Conservation (phyloP, 805 yeast species). For the Candida nitratophila region DNA sequence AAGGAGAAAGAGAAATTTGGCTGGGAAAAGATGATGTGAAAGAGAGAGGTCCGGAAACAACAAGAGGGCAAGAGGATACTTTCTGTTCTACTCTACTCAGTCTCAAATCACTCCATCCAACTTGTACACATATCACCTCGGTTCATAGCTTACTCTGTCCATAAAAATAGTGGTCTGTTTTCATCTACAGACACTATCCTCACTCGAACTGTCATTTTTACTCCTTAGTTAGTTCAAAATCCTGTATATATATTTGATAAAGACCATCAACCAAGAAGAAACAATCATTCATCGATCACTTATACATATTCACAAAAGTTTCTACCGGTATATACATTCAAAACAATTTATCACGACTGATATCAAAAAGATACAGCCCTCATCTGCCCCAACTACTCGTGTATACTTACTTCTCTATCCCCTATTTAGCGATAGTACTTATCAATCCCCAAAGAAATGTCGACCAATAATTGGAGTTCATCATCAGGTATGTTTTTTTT, state of each 20-base stretch:
- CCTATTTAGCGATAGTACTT: too few relatives aligned
- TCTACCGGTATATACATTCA: background rate
- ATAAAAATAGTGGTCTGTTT: background rate
- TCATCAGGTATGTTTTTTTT: constrained; percentile 14
- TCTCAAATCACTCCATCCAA: too few relatives aligned
- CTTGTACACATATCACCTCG: background rate
- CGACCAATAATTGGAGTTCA: background rate
- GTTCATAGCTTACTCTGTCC: background rate
- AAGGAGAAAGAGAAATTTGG: too few relatives aligned
- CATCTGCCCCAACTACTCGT: too few relatives aligned
- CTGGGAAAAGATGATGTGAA: too few relatives aligned
- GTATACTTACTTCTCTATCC: too few relatives aligned
- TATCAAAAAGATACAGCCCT: too few relatives aligned
- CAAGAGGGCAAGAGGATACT: too few relatives aligned
- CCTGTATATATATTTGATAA: background rate
- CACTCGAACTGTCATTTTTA: background rate
- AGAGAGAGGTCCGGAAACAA: too few relatives aligned
- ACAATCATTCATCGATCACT: background rate
- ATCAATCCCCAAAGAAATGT: background rate
- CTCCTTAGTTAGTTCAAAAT: background rate
- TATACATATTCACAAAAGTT: background rate
- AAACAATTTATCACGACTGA: background rate
- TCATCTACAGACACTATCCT: background rate
- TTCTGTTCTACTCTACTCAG: background rate
- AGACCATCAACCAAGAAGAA: background rate